A percentile compares a stretch with the other conserved stretches of the same genome.
phyloP scores from a whole-genome alignment of 352 stramenopile genomes.

The Globisporangium abappressorium region DNA sequence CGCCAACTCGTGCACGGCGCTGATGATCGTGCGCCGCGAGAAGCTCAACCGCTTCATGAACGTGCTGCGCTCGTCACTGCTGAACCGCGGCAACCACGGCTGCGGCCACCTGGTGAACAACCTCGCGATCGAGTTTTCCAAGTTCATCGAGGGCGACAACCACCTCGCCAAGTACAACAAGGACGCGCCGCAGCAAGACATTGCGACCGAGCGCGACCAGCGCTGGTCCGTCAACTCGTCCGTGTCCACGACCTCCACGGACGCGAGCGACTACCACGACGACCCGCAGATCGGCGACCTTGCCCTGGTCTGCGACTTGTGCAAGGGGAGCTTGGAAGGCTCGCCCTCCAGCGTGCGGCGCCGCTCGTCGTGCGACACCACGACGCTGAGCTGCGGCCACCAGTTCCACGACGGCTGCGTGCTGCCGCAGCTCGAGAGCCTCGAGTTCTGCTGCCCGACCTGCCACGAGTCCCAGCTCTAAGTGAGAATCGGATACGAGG shows the following conservation, averaged over 20 bases:
- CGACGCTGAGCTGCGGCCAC: conserved; percentile 22
- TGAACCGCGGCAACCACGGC: conserved; percentile 36
- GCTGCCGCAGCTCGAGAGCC: conserved; percentile 10
- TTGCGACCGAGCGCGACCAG: neutral
- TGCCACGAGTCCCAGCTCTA: neutral
- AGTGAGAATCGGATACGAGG: neutral
- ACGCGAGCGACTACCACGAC: conserved; percentile 9
- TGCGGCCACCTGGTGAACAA: conserved; percentile 30
- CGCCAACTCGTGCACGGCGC: neutral
- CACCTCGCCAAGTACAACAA: neutral
- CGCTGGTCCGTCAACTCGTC: conserved; percentile 11
- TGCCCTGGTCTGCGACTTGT: neutral
- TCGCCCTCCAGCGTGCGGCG: neutral
- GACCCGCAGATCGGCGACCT: conserved; percentile 1
- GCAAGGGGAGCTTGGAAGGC: neutral
- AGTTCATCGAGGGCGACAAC: conserved; percentile 15
- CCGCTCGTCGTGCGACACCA: conserved; percentile 8
- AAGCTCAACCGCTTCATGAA: conserved; percentile 30
- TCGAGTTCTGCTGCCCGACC: neutral
- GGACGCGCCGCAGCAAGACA: neutral
- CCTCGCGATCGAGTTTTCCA: conserved; percentile 26
- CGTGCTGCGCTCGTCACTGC: conserved; percentile 32
- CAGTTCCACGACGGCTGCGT: conserved; percentile 24
- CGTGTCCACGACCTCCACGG: conserved; percentile 9
- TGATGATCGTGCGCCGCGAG: conserved; percentile 18